Base-by-base conservation (phyloP, 2,329 filamentous ascomycete genomes). In the Trichoderma guizhouense region DNA sequence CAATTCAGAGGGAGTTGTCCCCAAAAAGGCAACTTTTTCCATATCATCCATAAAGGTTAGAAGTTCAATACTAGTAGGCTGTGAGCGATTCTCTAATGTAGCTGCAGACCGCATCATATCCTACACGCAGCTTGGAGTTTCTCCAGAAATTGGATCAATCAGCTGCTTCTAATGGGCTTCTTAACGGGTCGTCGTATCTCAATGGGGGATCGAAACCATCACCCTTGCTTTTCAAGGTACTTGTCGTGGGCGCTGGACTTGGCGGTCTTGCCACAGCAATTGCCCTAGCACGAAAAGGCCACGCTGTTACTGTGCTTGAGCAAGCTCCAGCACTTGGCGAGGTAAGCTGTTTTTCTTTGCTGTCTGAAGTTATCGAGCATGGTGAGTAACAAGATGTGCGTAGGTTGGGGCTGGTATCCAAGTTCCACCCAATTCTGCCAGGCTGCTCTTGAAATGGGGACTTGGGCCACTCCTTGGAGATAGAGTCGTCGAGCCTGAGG, bases 221-320 rank as follows among this genome's bases (percentile, higher is more conserved):
- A 7, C 43, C 63, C 28, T 24, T 66, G 30, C 63, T 66, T 15
- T 66, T 66, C 43, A 69, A 69, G 12, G 65, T 74, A 3, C n/a
- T 74, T 2, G 30, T 84, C 55, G 78, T 84, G 12, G 83, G 83
- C 6, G 82, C 82, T n/a, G 82, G 82, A 1, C 76, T 85, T 1
- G 82, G 82, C 6, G 83, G 83, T 18, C 76, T 84, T 1, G 80
- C 81, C 6, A 80, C 82, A 4, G 82, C 82, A 11, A 80, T 84
- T 36, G 79, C 79, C 5, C 77, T 83, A 14, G 77, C 78, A 4
- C 74, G 77, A 3, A 75, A 75, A 24, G 83, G 83, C 4, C 82
- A 84, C 71, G 58, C 72, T n/a, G 81, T 85, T 18, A 79, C 75
- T 0, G 78, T 84, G 0, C 77, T 83, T 14, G 83, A 85, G 72